Conservation (phyloP, 1,284 basidiomycete species). For the Neonothopanus nambi region DNA sequence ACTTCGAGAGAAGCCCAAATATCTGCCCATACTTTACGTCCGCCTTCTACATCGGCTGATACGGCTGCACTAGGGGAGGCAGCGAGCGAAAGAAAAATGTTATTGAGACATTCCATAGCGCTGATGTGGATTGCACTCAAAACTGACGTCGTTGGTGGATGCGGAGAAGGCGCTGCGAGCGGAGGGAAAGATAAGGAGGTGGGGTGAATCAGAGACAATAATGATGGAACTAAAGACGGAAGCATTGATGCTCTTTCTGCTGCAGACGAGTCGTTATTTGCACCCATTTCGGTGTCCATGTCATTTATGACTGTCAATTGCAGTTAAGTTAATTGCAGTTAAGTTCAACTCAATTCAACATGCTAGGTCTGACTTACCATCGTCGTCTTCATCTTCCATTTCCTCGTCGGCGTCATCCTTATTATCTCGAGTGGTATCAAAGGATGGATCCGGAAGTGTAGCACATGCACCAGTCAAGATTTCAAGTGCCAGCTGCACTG, state of each 20-base stretch:
- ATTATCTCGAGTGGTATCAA: slow-evolving; percentile 30
- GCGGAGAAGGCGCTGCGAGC: slow-evolving; percentile 60
- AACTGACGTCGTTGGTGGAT: slow-evolving; percentile 84
- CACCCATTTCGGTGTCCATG: slow-evolving; percentile 31
- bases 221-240: slow-evolving; percentile 56
- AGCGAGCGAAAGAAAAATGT: slow-evolving; percentile 80
- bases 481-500: slow-evolving; percentile 80
- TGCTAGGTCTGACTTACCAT: slow-evolving; percentile 1
- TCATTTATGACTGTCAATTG: slow-evolving; percentile 26
- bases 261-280: slow-evolving; percentile 31
- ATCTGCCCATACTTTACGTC: slow-evolving; percentile 57
- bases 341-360: too few species aligned
- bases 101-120: slow-evolving; percentile 89
- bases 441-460: slow-evolving; percentile 72
- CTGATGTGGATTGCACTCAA: slow-evolving; percentile 80
- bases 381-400: slow-evolving; percentile 37
- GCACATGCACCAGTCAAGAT: slow-evolving; percentile 86
- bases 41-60: slow-evolving; percentile 47
- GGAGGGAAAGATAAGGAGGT: slow-evolving; percentile 83
- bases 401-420: slow-evolving; percentile 35
- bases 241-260: slow-evolving; percentile 33
- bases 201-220: slow-evolving; percentile 69
- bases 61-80: slow-evolving; percentile 41
- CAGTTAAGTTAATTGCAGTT: neutral
- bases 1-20: slow-evolving; percentile 56